phyloP scores from a whole-genome alignment of 768 basidiomycete species.

The Rhizopogon vinicolor region DNA sequence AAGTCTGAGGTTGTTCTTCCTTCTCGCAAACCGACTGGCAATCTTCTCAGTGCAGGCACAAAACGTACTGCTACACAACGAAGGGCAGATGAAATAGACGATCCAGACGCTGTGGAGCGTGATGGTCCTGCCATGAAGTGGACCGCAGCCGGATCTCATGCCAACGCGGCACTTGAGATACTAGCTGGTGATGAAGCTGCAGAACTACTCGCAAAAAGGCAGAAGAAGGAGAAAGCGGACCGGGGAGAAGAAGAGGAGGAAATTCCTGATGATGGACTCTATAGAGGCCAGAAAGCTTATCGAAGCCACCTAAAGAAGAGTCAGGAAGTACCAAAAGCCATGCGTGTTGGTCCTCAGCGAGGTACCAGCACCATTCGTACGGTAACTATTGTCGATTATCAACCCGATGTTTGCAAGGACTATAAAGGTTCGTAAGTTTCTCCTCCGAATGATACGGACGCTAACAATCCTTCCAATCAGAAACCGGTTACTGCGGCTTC shows the following conservation, averaged over 20 bases:
- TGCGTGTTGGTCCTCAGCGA: slow-evolving; percentile 80
- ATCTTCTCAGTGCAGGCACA: slow-evolving; percentile 75
- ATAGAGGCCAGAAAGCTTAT: slow-evolving; percentile 82
- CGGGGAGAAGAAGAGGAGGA: slow-evolving; percentile 49
- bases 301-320: slow-evolving; percentile 75
- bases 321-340: slow-evolving; percentile 81
- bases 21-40: slow-evolving; percentile 58
- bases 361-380: slow-evolving; percentile 81
- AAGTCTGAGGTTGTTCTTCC: slow-evolving; percentile 78
- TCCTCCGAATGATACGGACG: slow-evolving; percentile 4
- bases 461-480: slow-evolving; percentile 34
- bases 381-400: slow-evolving; percentile 95
- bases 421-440: slow-evolving; percentile 78
- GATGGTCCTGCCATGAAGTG: slow-evolving; percentile 67
- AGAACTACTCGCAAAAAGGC: slow-evolving; percentile 68
- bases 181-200: slow-evolving; percentile 80
- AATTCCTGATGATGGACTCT: slow-evolving; percentile 78
- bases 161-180: slow-evolving; percentile 68
- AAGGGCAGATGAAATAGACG: slow-evolving; percentile 45
- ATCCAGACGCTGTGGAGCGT: slow-evolving; percentile 50
- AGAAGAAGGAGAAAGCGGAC: slow-evolving; percentile 49
- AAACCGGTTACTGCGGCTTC: slow-evolving; percentile 98
- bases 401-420: slow-evolving; percentile 99
- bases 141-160: slow-evolving; percentile 74
- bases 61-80: slow-evolving; percentile 55